Evolutionary conservation across 1,139 yeast species (phyloP).

Genomic region (Kurtzmaniella quercitrusa): DNA sequence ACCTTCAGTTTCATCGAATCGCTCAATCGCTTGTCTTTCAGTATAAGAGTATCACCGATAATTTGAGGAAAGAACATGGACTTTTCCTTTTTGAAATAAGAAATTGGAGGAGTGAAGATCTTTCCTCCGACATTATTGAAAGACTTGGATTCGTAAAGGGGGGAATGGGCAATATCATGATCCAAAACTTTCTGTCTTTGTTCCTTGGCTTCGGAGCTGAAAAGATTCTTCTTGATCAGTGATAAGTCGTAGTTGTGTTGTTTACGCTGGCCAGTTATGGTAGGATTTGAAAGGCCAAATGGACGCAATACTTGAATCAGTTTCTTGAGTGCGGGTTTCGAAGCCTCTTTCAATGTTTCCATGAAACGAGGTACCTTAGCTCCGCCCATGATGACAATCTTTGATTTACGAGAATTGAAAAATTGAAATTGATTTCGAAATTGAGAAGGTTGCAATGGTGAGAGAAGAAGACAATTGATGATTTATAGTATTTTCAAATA

Average conservation of each 20-base stretch:
- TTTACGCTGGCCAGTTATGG: slow-evolving; percentile 23
- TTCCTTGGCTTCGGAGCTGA: slow-evolving; percentile 45
- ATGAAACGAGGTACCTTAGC: slow-evolving; percentile 21
- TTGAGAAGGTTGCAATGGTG: neutral
- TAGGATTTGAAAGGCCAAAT: slow-evolving; percentile 36
- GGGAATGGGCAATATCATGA: slow-evolving; percentile 80
- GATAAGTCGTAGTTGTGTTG: slow-evolving; percentile 16
- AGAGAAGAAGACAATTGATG: no score
- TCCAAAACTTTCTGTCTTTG: slow-evolving; percentile 55
- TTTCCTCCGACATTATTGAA: slow-evolving; percentile 81
- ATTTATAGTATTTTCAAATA: no score
- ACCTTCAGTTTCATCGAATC: slow-evolving; percentile 46
- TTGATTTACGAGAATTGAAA: neutral
- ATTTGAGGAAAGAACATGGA: slow-evolving; percentile 86
- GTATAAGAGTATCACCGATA: slow-evolving; percentile 51
- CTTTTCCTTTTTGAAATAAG: slow-evolving; percentile 71
- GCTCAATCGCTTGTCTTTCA: slow-evolving; percentile 32
- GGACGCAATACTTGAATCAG: slow-evolving; percentile 32
- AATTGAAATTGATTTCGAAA: neutral
- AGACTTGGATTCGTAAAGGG: slow-evolving; percentile 77
- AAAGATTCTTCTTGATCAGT: slow-evolving; percentile 23
- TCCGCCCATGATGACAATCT: neutral
- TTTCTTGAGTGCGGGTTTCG: slow-evolving; percentile 27
- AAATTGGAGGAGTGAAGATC: slow-evolving; percentile 73
- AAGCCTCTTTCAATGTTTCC: slow-evolving; percentile 24